Percentiles rank a stretch among this genome's conserved stretches.
phyloP scores from a whole-genome alignment of 345 rosid species.

The Combretum micranthum region DNA sequence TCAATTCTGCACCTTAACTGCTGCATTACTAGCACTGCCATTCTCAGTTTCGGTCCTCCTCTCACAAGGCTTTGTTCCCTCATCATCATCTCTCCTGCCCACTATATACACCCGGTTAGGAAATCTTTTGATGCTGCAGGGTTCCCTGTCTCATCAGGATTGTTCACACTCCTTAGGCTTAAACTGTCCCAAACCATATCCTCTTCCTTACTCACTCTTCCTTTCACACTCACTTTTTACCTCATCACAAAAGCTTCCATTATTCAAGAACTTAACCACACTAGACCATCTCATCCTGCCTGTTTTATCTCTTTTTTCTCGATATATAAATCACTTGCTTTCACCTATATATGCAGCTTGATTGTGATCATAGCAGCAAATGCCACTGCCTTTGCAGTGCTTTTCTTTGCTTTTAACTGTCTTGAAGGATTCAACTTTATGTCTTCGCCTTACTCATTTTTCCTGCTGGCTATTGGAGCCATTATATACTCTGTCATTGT shows the following conservation, averaged over 20 bases:
- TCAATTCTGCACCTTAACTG: conserved; percentile 45
- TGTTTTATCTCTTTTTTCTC: conserved; percentile 35
- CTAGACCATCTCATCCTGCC: conserved; percentile 21
- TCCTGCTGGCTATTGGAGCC: conserved; percentile 54
- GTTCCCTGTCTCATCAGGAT: conserved; percentile 45
- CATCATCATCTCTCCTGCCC: conserved; percentile 22
- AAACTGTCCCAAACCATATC: conserved; percentile 79
- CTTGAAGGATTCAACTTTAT: conserved; percentile 31
- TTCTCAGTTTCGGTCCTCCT: conserved; percentile 52
- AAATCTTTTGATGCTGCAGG: conserved; percentile 50
- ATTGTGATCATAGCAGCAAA: conserved; percentile 64
- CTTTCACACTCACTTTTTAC: conserved; percentile 66
- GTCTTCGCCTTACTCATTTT: conserved; percentile 24
- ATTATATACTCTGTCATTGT: conserved; percentile 63
- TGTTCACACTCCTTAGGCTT: conserved; percentile 48
- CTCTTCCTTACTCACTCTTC: conserved; percentile 54
- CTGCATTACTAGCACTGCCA: conserved; percentile 54
- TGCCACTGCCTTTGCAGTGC: conserved; percentile 58
- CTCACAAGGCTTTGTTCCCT: conserved; percentile 37
- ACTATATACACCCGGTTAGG: conserved; percentile 27
- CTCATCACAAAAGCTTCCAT: conserved; percentile 68
- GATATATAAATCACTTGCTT: conserved; percentile 39
- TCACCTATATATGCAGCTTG: conserved; percentile 42
- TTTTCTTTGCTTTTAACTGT: conserved; percentile 41
- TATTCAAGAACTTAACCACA: conserved; percentile 23